Conservation (phyloP, 768 basidiomycete species). For the Mycena epipterygia region DNA sequence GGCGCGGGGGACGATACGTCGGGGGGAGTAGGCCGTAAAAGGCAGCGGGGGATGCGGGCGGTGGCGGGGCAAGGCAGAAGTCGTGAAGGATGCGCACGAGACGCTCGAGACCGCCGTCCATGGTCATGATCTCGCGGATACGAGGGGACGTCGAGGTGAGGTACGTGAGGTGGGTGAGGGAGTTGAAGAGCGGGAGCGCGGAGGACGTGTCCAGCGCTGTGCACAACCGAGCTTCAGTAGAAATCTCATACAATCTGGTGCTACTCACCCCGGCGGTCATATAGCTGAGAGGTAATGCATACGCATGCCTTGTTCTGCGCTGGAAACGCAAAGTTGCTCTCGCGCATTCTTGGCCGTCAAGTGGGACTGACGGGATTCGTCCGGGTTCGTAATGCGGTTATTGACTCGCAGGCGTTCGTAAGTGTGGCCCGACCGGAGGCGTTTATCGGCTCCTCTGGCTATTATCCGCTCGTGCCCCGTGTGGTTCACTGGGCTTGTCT, state of each 20-base stretch:
- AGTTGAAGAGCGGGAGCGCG: slow-evolving; percentile 86
- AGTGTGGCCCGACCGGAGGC: background rate
- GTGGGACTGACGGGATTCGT: background rate
- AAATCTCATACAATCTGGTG: background rate
- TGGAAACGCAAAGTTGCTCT: slow-evolving; percentile 95
- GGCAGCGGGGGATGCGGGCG: slow-evolving; percentile 80
- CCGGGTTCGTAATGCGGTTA: slow-evolving; percentile 2
- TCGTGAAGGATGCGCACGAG: slow-evolving; percentile 93
- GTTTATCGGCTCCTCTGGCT: background rate
- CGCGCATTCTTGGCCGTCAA: slow-evolving; percentile 74
- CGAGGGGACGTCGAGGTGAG: slow-evolving; percentile 97
- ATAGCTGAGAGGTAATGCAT: slow-evolving; percentile 93
- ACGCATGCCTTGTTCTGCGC: slow-evolving; percentile 96
- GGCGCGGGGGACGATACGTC: slow-evolving; percentile 66
- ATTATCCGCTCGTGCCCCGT: background rate
- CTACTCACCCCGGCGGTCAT: slow-evolving; percentile 90
- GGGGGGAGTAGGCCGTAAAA: slow-evolving; percentile 86
- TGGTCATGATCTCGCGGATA: slow-evolving; percentile 98
- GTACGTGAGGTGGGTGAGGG: slow-evolving; percentile 94
- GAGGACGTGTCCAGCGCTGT: slow-evolving; percentile 68
- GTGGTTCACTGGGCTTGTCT: background rate
- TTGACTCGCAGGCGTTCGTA: background rate
- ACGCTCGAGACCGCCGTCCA: slow-evolving; percentile 97
- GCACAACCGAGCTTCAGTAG: background rate
- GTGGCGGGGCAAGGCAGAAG: slow-evolving; percentile 86